A percentile compares a stretch with the other conserved stretches of the same genome.
Evolutionary conservation across 2,329 filamentous ascomycete species (phyloP).

Genomic region (Bisporella sp.): DNA sequence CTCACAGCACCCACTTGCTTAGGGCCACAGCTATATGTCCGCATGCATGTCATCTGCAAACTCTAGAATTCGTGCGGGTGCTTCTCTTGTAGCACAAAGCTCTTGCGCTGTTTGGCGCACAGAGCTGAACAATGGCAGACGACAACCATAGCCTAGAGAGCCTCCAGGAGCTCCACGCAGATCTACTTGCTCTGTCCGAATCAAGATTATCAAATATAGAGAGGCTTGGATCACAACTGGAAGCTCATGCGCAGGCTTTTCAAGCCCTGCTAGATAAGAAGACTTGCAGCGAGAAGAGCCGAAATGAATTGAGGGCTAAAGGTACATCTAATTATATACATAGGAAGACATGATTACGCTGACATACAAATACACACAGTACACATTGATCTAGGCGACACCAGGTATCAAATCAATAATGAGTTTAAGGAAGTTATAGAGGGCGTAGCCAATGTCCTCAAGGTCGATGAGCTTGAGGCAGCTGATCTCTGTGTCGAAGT

Average conservation of each 20-base stretch:
- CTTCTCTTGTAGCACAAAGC: background rate
- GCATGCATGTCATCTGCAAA: too few species aligned
- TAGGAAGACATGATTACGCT: too few species aligned
- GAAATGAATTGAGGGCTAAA: constrained; percentile 57
- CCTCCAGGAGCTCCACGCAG: constrained; percentile 78
- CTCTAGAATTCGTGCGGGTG: too few species aligned
- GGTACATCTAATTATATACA: background rate
- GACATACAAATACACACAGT: constrained; percentile 41
- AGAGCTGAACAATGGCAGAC: constrained; percentile 54
- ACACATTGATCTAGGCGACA: constrained; percentile 61
- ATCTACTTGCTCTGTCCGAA: constrained; percentile 71
- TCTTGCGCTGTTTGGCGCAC: constrained; percentile 17
- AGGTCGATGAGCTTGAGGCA: constrained; percentile 84
- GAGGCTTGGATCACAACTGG: constrained; percentile 59
- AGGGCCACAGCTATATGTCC: too few species aligned
- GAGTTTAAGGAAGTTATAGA: constrained; percentile 80
- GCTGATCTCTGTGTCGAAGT: constrained; percentile 70
- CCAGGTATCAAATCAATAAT: constrained; percentile 74
- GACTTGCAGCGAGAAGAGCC: constrained; percentile 66
- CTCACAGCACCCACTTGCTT: too few species aligned
- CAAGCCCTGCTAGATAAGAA: constrained; percentile 68
- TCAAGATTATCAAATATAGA: constrained; percentile 63
- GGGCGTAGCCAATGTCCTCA: constrained; percentile 77
- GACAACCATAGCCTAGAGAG: constrained; percentile 60
- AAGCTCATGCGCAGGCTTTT: constrained; percentile 60